phyloP scores from a whole-genome alignment of 2,329 filamentous ascomycete species.

The Xylaria polymorpha region DNA sequence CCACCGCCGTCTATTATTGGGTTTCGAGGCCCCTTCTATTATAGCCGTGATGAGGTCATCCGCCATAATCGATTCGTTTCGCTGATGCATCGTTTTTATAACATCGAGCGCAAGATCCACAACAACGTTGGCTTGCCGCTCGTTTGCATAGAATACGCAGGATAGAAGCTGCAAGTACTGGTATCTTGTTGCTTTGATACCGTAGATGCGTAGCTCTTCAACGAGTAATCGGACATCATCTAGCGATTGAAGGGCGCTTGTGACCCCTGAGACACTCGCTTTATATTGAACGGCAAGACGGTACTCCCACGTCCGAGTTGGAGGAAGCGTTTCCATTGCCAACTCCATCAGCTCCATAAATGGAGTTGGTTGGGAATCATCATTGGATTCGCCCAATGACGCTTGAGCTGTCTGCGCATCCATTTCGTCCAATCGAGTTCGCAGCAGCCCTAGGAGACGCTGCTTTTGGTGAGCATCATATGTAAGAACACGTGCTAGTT shows the following conservation, averaged over 20 bases:
- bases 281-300: slow-evolving; percentile 50
- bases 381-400: slow-evolving; percentile 10
- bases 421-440: slow-evolving; percentile 40
- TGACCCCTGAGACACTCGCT: slow-evolving; percentile 39
- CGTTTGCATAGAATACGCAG: slow-evolving; percentile 51
- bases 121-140: slow-evolving; percentile 42
- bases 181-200: slow-evolving; percentile 51
- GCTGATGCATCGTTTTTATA: slow-evolving; percentile 58
- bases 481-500: slow-evolving; percentile 39
- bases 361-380: slow-evolving; percentile 16
- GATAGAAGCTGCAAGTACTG: slow-evolving; percentile 55
- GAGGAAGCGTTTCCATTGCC: slow-evolving; percentile 47
- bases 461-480: slow-evolving; percentile 44
- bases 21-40: slow-evolving; percentile 54
- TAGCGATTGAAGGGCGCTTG: slow-evolving; percentile 34
- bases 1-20: slow-evolving; percentile 48
- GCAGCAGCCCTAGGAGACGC: slow-evolving; percentile 45
- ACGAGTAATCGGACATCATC: slow-evolving; percentile 48
- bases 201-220: slow-evolving; percentile 55
- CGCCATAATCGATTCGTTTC: slow-evolving; percentile 57
- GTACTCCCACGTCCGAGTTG: slow-evolving; percentile 51
- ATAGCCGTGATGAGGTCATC: slow-evolving; percentile 62
- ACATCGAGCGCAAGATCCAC: slow-evolving; percentile 57
- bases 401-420: slow-evolving; percentile 19
- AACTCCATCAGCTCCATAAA: slow-evolving; percentile 45